Conservation (phyloP, 1,139 yeast species). For the Pichia inconspicua region DNA sequence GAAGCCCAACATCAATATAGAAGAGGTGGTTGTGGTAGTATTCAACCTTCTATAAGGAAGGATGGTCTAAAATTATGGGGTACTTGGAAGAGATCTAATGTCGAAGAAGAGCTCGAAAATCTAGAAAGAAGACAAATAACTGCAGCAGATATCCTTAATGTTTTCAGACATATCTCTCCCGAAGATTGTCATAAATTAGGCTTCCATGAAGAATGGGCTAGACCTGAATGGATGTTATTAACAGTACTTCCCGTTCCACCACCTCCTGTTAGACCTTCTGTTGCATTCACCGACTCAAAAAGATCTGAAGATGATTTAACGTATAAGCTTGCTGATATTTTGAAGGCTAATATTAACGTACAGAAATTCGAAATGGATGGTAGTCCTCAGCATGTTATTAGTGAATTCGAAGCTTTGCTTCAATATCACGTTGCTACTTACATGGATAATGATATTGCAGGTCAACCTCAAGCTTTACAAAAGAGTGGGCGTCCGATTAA, state of each 20-base stretch:
- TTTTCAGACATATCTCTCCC: slow-evolving; percentile 81
- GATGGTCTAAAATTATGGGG: slow-evolving; percentile 96
- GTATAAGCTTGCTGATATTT: slow-evolving; percentile 90
- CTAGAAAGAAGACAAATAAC: slow-evolving; percentile 87
- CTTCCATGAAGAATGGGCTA: slow-evolving; percentile 88
- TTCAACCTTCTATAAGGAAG: slow-evolving; percentile 91
- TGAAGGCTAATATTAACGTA: slow-evolving; percentile 93
- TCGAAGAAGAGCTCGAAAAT: slow-evolving; percentile 71
- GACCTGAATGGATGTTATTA: slow-evolving; percentile 98
- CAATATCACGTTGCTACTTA: slow-evolving; percentile 99
- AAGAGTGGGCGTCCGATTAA: slow-evolving; percentile 98
- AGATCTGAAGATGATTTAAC: slow-evolving; percentile 99
- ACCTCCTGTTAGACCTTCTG: slow-evolving; percentile 97
- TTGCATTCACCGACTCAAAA: slow-evolving; percentile 97
- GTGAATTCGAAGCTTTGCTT: slow-evolving; percentile 89
- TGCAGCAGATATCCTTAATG: slow-evolving; percentile 84
- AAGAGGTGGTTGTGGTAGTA: slow-evolving; percentile 97
- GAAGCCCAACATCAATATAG: slow-evolving; percentile 33
- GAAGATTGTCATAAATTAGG: slow-evolving; percentile 82
- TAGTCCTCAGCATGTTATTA: slow-evolving; percentile 95
- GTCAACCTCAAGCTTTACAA: slow-evolving; percentile 98
- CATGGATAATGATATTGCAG: slow-evolving; percentile 99
- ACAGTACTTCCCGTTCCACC: slow-evolving; percentile 99
- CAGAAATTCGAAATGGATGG: slow-evolving; percentile 97
- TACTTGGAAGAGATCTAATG: slow-evolving; percentile 89